Evolutionary conservation across 2,329 filamentous ascomycete species (phyloP).

Genomic region (Emericellopsis atlantica): DNA sequence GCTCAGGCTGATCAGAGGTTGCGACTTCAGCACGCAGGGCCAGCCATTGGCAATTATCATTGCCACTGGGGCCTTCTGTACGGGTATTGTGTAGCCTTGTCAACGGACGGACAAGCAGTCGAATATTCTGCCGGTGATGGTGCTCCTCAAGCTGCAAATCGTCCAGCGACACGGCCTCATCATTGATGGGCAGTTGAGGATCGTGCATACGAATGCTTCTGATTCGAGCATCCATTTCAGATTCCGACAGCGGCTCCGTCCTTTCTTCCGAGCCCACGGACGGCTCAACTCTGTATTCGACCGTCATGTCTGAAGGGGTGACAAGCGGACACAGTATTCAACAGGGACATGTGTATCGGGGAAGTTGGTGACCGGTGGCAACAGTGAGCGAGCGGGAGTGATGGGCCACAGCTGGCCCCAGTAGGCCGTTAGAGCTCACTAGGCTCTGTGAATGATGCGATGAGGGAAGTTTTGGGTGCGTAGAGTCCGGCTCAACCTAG

Average conservation of each 20-base stretch:
- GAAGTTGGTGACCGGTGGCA: background rate
- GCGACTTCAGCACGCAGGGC: conserved; percentile 41
- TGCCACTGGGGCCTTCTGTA: conserved; percentile 39
- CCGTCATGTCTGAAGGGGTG: conserved; percentile 23
- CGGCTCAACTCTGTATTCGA: conserved; percentile 26
- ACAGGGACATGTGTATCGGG: too few relatives aligned
- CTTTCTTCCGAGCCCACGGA: conserved; percentile 33
- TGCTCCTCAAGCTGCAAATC: conserved; percentile 36
- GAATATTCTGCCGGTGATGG: conserved; percentile 41
- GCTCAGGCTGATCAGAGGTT: conserved; percentile 35
- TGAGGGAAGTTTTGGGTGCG: too few relatives aligned
- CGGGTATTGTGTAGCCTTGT: conserved; percentile 36
- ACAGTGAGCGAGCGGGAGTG: background rate
- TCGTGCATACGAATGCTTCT: conserved; percentile 31
- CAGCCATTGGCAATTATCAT: conserved; percentile 44
- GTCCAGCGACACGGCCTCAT: conserved; percentile 38
- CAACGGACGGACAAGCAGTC: conserved; percentile 43
- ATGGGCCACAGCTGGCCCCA: too few relatives aligned
- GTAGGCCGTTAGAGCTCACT: too few relatives aligned
- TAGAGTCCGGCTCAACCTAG: too few relatives aligned
- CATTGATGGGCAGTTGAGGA: conserved; percentile 19
- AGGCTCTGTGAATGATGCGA: too few relatives aligned
- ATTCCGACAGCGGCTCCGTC: conserved; percentile 45
- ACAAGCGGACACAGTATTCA: background rate
- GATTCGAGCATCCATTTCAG: conserved; percentile 39